phyloP scores from a whole-genome alignment of 2,329 filamentous ascomycete genomes.

The Neurospora sp. region DNA sequence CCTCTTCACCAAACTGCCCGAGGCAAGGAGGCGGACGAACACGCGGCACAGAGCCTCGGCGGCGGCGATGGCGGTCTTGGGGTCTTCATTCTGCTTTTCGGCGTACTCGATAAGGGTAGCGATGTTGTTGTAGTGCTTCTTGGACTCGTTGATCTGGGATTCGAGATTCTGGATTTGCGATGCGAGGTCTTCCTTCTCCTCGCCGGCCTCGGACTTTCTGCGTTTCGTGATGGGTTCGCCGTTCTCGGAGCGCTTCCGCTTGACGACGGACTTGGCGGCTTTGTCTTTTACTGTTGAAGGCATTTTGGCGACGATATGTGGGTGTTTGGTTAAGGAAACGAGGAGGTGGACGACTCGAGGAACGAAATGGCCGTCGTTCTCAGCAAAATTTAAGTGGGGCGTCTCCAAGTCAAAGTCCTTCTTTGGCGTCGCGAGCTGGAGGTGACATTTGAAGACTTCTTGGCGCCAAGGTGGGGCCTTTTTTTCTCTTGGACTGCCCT shows the following conservation, averaged over 20 bases:
- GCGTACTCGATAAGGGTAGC: slow-evolving; percentile 56
- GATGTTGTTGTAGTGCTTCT: slow-evolving; percentile 89
- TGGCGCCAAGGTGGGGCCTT: neutral
- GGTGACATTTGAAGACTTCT: neutral
- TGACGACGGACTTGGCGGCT: slow-evolving; percentile 18
- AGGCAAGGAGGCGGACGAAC: slow-evolving; percentile 71
- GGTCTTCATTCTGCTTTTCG: slow-evolving; percentile 36
- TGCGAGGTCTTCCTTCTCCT: slow-evolving; percentile 41
- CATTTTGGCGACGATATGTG: slow-evolving; percentile 5
- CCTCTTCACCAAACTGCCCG: slow-evolving; percentile 58
- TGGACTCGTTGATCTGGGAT: slow-evolving; percentile 72
- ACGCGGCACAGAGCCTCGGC: slow-evolving; percentile 77
- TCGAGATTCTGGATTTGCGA: slow-evolving; percentile 67
- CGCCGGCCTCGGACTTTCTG: slow-evolving; percentile 37
- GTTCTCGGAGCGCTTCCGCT: slow-evolving; percentile 41
- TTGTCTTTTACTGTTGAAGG: slow-evolving; percentile 4
- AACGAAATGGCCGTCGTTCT: neutral
- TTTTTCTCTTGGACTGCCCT: neutral
- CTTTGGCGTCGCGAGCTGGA: neutral
- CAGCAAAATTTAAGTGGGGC: slow-evolving; percentile 14
- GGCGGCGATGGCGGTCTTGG: slow-evolving; percentile 54
- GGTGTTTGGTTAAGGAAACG: neutral
- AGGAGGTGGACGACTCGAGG: neutral
- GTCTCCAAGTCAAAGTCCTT: slow-evolving; percentile 4
- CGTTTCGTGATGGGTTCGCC: slow-evolving; percentile 41